These are phyloP conservation scores for Apostasia ramifera DNA, from an alignment of 106 monocot genomes.

Conservation along the genomic window DNA sequence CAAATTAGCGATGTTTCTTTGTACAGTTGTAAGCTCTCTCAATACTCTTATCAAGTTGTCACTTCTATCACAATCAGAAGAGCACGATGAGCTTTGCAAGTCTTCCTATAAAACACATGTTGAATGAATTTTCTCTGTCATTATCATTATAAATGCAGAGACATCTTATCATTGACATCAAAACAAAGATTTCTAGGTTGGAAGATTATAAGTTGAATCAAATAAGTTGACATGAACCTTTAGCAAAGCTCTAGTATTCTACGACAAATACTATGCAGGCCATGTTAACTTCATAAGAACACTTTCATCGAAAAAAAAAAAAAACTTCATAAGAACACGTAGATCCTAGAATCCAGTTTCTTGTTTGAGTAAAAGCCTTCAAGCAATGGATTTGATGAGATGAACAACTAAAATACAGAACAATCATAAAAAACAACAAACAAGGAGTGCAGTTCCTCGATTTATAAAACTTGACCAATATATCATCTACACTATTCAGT, in stretches of 20 bases:
- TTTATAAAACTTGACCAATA: not conserved
- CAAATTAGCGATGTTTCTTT: constrained; percentile 75
- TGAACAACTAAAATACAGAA: too few species aligned
- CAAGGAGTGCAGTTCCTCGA: not conserved
- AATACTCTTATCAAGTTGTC: constrained; percentile 80
- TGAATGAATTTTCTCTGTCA: not conserved
- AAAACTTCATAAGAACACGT: too few species aligned
- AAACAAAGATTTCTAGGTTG: not conserved
- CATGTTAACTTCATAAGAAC: not conserved
- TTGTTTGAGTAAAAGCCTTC: too few species aligned
- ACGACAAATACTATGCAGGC: not conserved
- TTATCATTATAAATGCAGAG: not conserved
- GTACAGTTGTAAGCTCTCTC: constrained; percentile 81
- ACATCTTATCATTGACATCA: not conserved
- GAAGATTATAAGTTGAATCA: not conserved
- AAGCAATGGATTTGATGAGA: too few species aligned
- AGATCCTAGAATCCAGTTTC: too few species aligned
- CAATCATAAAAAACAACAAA: not conserved
- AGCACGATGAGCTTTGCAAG: constrained; percentile 17
- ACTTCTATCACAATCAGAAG: constrained; percentile 39
- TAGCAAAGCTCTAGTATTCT: not conserved
- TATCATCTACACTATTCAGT: not conserved
- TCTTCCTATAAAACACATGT: constrained; percentile 46
- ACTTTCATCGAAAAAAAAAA: not conserved
- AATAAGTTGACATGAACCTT: not conserved